Percentiles rank a stretch among this genome's conserved stretches.
These are phyloP conservation scores for Dendrobium chrysotoxum DNA, from an alignment of 106 monocot genomes.

Conservation along the genomic window DNA sequence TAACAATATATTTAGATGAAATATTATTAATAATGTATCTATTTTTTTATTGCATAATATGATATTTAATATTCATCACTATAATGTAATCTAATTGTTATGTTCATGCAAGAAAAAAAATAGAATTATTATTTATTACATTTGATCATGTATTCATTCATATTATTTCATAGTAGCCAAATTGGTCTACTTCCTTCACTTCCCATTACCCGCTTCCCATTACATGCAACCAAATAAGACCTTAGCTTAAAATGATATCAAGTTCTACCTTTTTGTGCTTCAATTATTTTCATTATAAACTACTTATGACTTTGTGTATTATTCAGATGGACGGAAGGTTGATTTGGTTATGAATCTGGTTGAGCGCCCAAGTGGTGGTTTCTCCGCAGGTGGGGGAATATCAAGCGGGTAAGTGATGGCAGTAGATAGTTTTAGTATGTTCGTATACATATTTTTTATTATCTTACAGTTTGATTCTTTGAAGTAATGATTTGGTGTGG, in stretches of 20 bases:
- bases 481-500: slow-evolving; percentile 6
- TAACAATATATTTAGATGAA: no score
- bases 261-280: no score
- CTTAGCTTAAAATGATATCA: neutral
- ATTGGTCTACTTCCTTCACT: neutral
- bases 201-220: neutral
- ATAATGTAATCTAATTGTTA: neutral
- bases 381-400: slow-evolving; percentile 95
- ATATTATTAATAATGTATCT: neutral
- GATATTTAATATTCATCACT: neutral
- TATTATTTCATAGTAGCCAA: neutral
- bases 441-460: neutral
- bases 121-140: neutral
- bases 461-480: neutral
- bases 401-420: slow-evolving; percentile 81
- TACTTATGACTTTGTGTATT: neutral
- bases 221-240: neutral
- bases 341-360: slow-evolving; percentile 98
- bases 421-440: neutral
- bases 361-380: slow-evolving; percentile 80
- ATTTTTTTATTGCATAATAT: neutral
- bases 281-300: neutral
- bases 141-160: neutral
- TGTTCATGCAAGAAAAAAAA: neutral
- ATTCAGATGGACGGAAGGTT: slow-evolving; percentile 78